Conservation (phyloP, 306 rosid species). For the Quercus agrifolia region DNA sequence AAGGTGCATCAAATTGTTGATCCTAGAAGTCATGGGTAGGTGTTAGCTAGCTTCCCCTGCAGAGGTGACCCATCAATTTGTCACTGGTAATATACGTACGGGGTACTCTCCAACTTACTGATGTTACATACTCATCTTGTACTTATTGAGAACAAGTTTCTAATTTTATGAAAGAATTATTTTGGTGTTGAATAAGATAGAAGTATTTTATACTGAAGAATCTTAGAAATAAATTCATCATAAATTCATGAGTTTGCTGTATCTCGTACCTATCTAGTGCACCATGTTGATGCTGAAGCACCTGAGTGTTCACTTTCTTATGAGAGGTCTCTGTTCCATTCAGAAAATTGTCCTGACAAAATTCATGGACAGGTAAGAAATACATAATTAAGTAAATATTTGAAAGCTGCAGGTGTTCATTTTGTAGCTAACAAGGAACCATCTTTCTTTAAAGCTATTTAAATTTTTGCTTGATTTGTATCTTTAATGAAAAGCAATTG, state of each 20-base stretch:
- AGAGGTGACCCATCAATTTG: conserved; percentile 6
- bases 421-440: background rate
- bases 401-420: background rate
- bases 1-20: conserved; percentile 83
- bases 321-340: too few species aligned
- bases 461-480: background rate
- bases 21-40: conserved; percentile 92
- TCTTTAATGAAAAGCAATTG: background rate
- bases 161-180: background rate
- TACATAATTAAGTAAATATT: background rate
- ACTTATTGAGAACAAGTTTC: conserved; percentile 12
- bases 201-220: background rate
- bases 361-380: background rate
- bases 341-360: background rate
- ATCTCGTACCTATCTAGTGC: background rate
- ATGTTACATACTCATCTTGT: conserved; percentile 1
- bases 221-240: background rate
- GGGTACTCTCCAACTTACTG: conserved; percentile 17
- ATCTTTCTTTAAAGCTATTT: background rate
- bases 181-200: background rate
- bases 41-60: conserved; percentile 18
- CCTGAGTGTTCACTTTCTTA: background rate
- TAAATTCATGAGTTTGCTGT: background rate
- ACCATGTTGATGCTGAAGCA: background rate
- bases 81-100: conserved; percentile 21